Base-by-base conservation (phyloP, 2,329 filamentous ascomycete species). In the Cladobotryum protrusum region DNA sequence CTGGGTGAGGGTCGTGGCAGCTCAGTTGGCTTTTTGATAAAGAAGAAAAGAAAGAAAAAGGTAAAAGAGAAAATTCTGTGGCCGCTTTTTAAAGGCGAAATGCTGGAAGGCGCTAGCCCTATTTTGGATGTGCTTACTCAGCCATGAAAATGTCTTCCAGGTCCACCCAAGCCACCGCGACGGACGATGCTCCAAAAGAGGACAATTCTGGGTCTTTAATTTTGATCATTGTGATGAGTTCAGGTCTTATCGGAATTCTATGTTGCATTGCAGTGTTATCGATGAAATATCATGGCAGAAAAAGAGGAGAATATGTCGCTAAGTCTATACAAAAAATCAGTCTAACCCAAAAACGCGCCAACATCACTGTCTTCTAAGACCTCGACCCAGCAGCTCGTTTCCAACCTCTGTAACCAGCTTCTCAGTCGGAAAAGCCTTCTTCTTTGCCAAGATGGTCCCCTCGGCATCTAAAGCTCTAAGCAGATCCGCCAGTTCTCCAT, bases 401-500 rank as follows among this genome's bases (percentile, higher is more conserved):
- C 76, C 78, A n/a, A 82, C 70, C 59, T 82, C 78, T 2, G 49
- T 54, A 14, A 89, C 63, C 41, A 89, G 65, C 46, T 72, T 69
- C 64, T 86, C 77, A 12, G 75, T 69, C 1, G 77, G 73, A 56
- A 87, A 84, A 1, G 63, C 59, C 48, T 73, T 72, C 52, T 75
- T 74, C 67, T 85, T 89, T 1, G 62, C 71, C 34, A 74, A 51
- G 1, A 95, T 73, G 0, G 79, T 83, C 3, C 79, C 79, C 32
- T 77, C 73, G 0, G 89, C 87, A 63, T 91, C 89, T 75, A 96
- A 79, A 1, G 83, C 85, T 49, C 80, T 79, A 56, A 90, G 77
- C n/a, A 96, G 68, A 63, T 95, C 89, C 11, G 83, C 74, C n/a
- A 96, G 65, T 57, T 91, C 87, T 1, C 90, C 87, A 29, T 86